Evolutionary conservation across 495 filamentous ascomycete genomes (phyloP).

Genomic region (Daldinia concentrica): DNA sequence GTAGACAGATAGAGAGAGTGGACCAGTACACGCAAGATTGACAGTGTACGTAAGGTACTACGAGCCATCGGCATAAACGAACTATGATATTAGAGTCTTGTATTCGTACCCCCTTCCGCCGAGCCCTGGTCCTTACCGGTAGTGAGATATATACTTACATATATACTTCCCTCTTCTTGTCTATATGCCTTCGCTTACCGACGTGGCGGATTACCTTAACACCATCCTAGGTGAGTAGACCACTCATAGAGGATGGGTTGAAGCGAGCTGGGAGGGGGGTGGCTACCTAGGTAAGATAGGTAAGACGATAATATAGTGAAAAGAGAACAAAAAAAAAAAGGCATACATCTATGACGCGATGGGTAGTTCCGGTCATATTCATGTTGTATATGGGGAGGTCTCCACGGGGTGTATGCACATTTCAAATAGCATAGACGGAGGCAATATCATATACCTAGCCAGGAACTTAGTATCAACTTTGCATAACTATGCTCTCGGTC

Average conservation of each 20-base stretch:
- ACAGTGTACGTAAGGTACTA: constrained; percentile 27
- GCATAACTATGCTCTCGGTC: background rate
- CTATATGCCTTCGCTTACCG: constrained; percentile 9
- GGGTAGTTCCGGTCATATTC: constrained; percentile 45
- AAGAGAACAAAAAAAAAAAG: constrained; percentile 28
- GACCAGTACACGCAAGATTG: constrained; percentile 20
- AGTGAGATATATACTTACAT: constrained; percentile 19
- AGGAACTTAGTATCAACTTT: background rate
- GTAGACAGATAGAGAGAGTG: constrained; percentile 8
- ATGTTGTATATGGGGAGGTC: constrained; percentile 35
- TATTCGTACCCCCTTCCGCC: constrained; percentile 22
- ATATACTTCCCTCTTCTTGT: constrained; percentile 4
- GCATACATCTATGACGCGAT: constrained; percentile 40
- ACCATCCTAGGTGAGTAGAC: constrained; percentile 16
- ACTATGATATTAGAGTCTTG: constrained; percentile 27
- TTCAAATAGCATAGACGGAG: constrained; percentile 33
- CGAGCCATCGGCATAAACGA: constrained; percentile 23
- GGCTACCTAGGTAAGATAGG: constrained; percentile 23
- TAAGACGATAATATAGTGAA: constrained; percentile 32
- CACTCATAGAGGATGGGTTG: background rate
- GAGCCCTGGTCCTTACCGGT: constrained; percentile 30
- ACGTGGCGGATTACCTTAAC: background rate
- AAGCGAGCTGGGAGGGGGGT: no score
- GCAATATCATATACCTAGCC: background rate
- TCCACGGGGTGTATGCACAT: constrained; percentile 37